Percentiles rank a stretch among this genome's conserved stretches.
Evolutionary conservation across 2,329 filamentous ascomycete genomes (phyloP).

Genomic region (Aspergillus luchuensis): DNA sequence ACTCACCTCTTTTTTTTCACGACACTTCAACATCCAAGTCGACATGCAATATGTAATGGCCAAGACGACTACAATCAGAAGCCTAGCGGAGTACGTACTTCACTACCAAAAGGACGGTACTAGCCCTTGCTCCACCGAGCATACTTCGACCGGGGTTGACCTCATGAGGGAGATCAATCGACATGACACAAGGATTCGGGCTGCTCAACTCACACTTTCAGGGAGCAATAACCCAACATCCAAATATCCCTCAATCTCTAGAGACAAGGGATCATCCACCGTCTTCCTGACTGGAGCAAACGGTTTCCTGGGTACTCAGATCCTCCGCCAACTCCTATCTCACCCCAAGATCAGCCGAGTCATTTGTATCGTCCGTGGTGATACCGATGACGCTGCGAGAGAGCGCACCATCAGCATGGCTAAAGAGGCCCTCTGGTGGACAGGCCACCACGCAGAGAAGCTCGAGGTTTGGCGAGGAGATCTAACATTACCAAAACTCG

Average conservation of each 20-base stretch:
- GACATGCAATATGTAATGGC: not conserved
- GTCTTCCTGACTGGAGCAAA: slow-evolving; percentile 26
- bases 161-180: too few species aligned
- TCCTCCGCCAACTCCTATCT: slow-evolving; percentile 22
- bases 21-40: not conserved
- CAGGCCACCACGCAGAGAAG: slow-evolving; percentile 12
- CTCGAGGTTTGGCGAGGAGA: slow-evolving; percentile 27
- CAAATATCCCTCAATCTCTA: too few species aligned
- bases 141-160: too few species aligned
- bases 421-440: slow-evolving; percentile 24
- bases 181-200: not conserved
- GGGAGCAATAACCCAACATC: not conserved
- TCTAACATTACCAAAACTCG: slow-evolving; percentile 17
- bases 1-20: not conserved
- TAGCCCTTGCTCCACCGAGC: too few species aligned
- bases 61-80: too few species aligned
- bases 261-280: not conserved
- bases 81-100: too few species aligned
- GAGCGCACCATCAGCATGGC: slow-evolving; percentile 12
- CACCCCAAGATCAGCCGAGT: slow-evolving; percentile 15
- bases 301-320: slow-evolving; percentile 27
- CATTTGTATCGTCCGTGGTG: slow-evolving; percentile 21
- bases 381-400: not conserved
- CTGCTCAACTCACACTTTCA: not conserved
- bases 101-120: too few species aligned